Evolutionary conservation across 2,329 filamentous ascomycete genomes (phyloP), one percentile per base, ranked within the genome.

Genomic region (Ophiostoma himal-ulmi): DNA sequence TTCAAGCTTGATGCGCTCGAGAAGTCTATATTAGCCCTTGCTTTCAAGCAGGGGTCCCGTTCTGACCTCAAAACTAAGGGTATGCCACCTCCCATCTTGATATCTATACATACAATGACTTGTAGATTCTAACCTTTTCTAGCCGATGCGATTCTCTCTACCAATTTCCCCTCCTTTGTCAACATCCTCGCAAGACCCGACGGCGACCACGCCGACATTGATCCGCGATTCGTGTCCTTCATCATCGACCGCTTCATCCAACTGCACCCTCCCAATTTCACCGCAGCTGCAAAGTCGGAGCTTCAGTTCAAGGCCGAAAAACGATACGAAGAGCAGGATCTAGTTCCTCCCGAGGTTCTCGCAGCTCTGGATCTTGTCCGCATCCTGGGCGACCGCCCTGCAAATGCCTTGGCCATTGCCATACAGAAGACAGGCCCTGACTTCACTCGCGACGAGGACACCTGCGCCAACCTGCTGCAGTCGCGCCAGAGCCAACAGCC

Each of bases 101-200:
- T n/a, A n/a, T n/a, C 3, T n/a, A 10, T 8, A 20, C 39, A 11
- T 3, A 11, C 52, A 30, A 7, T 60, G 6, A 11, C 10, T 13
- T 26, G 13, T 22, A 34, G 4, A 30, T 5, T n/a, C 34, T 17
- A 60, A 37, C 17, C n/a, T 14, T 48, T 66, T 67, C 13, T 74
- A 97, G 94, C 93, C 75, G 93, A 97, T 79, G 91, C 91, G n/a
- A 94, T 97, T 71, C 83, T 97, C 37, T 91, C 91, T 14, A 90
- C 90, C 73, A 94, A 92, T 75, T 91, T 92, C 75, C 83, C 87
- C 69, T 87, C 88, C 34, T 94, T 97, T 78, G 83, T 96, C 68
- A 88, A 93, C 76, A 89, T 90, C 73, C 84, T 97, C 70, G 89
- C 91, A 44, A 86, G 86, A 66, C 84, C 89, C 17, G 85, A 85